A percentile compares a stretch with the other conserved stretches of the same genome.
phyloP scores from a whole-genome alignment of 208 protist species.

The Trypanosoma congolense region DNA sequence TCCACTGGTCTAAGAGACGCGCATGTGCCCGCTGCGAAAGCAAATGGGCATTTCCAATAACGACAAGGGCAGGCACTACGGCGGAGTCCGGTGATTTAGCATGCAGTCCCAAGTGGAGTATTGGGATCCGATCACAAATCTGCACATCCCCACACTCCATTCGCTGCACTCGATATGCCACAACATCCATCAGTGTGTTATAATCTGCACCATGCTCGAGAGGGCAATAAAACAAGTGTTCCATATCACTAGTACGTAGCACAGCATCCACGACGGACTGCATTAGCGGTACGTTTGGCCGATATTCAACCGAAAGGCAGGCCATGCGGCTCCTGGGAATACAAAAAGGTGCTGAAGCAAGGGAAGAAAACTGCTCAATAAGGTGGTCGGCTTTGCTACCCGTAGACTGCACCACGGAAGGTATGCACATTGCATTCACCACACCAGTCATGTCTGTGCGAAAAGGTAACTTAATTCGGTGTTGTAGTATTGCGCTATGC shows the following conservation, averaged over 20 bases:
- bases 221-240: slow-evolving; percentile 42
- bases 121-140: background rate
- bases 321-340: slow-evolving; percentile 16
- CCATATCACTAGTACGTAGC: background rate
- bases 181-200: slow-evolving; percentile 36
- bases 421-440: background rate
- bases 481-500: slow-evolving; percentile 13
- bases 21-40: slow-evolving; percentile 48
- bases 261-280: slow-evolving; percentile 7
- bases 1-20: slow-evolving; percentile 72
- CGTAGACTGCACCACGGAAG: background rate
- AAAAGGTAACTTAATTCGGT: background rate
- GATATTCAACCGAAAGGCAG: slow-evolving; percentile 19
- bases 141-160: background rate
- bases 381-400: background rate
- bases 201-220: slow-evolving; percentile 57
- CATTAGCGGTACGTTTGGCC: slow-evolving; percentile 15
- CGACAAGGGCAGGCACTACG: slow-evolving; percentile 14
- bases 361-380: slow-evolving; percentile 7
- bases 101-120: slow-evolving; percentile 19
- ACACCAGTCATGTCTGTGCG: background rate
- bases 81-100: background rate
- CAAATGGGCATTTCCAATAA: slow-evolving; percentile 59
- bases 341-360: slow-evolving; percentile 8
- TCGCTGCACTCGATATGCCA: slow-evolving; percentile 24